Percentiles rank a stretch among this genome's conserved stretches.
phyloP scores from a whole-genome alignment of 495 filamentous ascomycete species.

The Aspergillus coremiiformis region DNA sequence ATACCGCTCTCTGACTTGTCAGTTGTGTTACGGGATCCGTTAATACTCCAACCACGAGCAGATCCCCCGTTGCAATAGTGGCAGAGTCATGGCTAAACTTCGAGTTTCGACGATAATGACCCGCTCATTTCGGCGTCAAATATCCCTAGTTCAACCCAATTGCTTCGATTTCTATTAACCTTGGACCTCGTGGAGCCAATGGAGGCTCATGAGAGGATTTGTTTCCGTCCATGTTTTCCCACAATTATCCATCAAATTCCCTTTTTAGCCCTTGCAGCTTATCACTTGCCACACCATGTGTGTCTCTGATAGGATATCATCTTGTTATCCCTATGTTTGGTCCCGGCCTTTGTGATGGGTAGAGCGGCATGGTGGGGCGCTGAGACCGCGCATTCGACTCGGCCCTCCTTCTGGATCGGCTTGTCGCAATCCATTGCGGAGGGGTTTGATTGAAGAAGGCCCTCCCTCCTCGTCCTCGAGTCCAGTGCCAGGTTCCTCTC shows the following conservation, averaged over 20 bases:
- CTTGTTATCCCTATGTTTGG: conserved; percentile 15
- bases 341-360: conserved; percentile 3
- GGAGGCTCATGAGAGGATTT: background rate
- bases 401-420: conserved; percentile 1
- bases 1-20: conserved; percentile 17
- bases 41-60: background rate
- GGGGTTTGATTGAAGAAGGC: conserved; percentile 21
- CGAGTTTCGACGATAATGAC: background rate
- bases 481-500: conserved; percentile 3
- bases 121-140: background rate
- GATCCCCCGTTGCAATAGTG: background rate
- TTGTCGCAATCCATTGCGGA: background rate
- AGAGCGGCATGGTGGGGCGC: conserved; percentile 17
- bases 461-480: conserved; percentile 5
- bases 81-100: background rate
- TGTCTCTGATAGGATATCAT: conserved; percentile 33
- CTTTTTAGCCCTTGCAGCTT: conserved; percentile 6
- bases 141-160: background rate
- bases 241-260: conserved; percentile 5
- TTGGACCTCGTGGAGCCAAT: background rate
- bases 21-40: background rate
- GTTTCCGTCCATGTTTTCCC: conserved; percentile 3
- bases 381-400: conserved; percentile 5
- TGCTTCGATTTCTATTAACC: background rate
- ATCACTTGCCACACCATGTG: conserved; percentile 32